phyloP scores from a whole-genome alignment of 2,329 filamentous ascomycete species.

The Trichothecium sympodiale region DNA sequence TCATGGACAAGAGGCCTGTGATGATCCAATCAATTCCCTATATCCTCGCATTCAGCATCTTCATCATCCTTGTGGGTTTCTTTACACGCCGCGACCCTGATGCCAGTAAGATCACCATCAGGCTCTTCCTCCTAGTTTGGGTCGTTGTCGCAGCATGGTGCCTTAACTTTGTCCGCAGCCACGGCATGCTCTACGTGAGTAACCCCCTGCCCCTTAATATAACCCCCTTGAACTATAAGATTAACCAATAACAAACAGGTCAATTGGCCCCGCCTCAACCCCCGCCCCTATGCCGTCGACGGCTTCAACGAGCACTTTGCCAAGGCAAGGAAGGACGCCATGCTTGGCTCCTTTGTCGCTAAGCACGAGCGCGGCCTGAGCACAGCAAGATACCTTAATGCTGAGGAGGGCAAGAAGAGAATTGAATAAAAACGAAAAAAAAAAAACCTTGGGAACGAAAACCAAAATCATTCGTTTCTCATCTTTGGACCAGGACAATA shows the following conservation, averaged over 20 bases:
- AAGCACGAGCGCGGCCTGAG: conserved; percentile 75
- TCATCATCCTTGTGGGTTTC: conserved; percentile 66
- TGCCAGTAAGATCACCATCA: conserved; percentile 67
- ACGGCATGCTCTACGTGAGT: conserved; percentile 93
- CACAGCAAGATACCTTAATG: conserved; percentile 67
- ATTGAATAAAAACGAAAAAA: conserved; percentile 54
- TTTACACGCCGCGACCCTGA: conserved; percentile 64
- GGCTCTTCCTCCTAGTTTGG: conserved; percentile 75
- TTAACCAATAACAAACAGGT: conserved; percentile 44
- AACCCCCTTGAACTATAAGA: conserved; percentile 9
- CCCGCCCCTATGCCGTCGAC: conserved; percentile 73
- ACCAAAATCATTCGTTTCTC: background rate
- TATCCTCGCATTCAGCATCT: conserved; percentile 72
- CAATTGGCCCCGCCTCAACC: conserved; percentile 96
- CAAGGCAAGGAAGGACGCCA: conserved; percentile 69
- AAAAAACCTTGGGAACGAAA: background rate
- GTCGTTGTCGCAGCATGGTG: conserved; percentile 58
- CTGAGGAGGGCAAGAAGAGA: conserved; percentile 97
- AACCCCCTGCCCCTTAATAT: background rate
- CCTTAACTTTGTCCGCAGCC: conserved; percentile 64
- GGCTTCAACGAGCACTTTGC: conserved; percentile 79
- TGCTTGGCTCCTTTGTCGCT: conserved; percentile 61
- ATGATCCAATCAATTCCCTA: conserved; percentile 93
- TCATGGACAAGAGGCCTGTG: conserved; percentile 74
- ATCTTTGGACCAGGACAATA: background rate